Evolutionary conservation across 257 asterid species (phyloP).

Genomic region (Agastache rugosa): DNA sequence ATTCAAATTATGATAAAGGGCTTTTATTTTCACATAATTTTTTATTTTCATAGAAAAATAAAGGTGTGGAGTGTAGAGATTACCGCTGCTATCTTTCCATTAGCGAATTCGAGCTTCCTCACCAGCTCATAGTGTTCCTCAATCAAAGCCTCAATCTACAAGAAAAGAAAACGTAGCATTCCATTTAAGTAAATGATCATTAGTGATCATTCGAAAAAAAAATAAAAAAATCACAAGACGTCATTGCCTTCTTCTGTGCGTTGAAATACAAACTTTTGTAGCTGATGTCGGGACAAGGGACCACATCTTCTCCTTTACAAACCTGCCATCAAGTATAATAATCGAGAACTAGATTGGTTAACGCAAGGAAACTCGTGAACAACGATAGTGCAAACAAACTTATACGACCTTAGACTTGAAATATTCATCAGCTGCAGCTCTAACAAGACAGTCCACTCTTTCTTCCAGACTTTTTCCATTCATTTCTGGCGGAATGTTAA

Average conservation of each 20-base stretch:
- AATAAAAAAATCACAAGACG: not conserved
- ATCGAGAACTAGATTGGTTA: not conserved
- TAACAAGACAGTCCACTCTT: constrained; percentile 48
- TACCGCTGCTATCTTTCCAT: constrained; percentile 56
- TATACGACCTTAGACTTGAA: constrained; percentile 42
- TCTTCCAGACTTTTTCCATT: constrained; percentile 34
- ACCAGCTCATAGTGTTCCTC: constrained; percentile 39
- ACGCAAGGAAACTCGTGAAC: not conserved
- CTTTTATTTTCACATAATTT: too few species aligned
- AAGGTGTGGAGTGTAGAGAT: not conserved
- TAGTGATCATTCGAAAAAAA: not conserved
- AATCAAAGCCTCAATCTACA: constrained; percentile 47
- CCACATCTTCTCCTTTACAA: constrained; percentile 17
- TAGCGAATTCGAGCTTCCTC: constrained; percentile 44
- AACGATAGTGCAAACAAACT: not conserved
- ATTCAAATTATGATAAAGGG: not conserved
- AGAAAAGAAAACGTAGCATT: not conserved
- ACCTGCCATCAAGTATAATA: constrained; percentile 38
- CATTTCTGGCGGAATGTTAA: not conserved
- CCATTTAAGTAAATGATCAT: not conserved
- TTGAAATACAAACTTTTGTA: constrained; percentile 50
- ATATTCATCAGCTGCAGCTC: constrained; percentile 39
- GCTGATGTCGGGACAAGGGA: constrained; percentile 27
- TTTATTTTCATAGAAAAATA: too few species aligned
- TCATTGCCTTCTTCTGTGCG: constrained; percentile 54